Conservation (phyloP, 106 monocot species). For the Dendrobium nobile region DNA sequence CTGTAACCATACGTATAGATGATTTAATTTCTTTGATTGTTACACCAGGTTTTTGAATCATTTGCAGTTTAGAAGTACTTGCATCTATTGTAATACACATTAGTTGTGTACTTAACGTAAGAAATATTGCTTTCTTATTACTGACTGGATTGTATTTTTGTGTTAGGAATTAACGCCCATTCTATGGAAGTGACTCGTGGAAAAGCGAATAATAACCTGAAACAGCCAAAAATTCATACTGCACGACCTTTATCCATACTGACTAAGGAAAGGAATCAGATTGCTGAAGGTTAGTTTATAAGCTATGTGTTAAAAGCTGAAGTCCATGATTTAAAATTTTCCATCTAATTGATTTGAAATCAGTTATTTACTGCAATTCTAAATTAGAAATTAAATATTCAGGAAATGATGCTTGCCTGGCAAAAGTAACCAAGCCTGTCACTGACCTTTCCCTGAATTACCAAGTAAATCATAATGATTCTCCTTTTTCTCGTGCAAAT, state of each 20-base stretch:
- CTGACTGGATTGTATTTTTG: neutral
- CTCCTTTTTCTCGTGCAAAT: neutral
- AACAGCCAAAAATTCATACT: conserved; percentile 7
- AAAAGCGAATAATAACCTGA: neutral
- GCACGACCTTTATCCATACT: too few relatives aligned
- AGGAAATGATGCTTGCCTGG: neutral
- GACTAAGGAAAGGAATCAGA: neutral
- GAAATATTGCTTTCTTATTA: neutral
- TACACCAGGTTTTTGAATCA: too few relatives aligned
- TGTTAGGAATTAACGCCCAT: conserved; percentile 6
- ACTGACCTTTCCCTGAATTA: neutral
- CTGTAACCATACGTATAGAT: neutral
- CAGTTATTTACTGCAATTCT: neutral
- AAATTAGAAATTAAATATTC: neutral
- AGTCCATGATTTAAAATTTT: neutral
- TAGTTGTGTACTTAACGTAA: neutral
- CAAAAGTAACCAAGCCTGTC: neutral
- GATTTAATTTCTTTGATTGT: neutral
- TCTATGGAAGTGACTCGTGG: neutral
- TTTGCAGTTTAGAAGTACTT: neutral
- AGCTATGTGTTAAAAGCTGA: neutral
- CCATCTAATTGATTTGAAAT: neutral
- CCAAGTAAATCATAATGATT: neutral
- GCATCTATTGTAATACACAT: neutral
- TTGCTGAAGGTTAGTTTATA: neutral